Base-by-base conservation (phyloP, 805 yeast species). In the Candida ascalaphidarum region DNA sequence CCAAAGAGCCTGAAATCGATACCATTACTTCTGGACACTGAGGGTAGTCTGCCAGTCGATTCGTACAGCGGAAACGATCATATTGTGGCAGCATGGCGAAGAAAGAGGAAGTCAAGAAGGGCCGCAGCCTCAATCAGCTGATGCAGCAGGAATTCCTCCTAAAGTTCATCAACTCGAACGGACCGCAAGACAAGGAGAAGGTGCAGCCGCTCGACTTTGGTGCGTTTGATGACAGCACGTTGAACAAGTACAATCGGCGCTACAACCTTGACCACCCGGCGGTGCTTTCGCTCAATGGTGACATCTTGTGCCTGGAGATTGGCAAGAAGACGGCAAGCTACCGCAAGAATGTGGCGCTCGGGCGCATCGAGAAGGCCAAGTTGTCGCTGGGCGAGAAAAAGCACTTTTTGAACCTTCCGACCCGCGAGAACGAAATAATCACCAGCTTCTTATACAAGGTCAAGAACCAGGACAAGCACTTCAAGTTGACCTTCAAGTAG, bases 401-500 rank as follows among this genome's bases (percentile, higher is more conserved):
- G 31, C 96, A 89, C 52, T 84, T 88, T 41, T 43, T 66, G 37
- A 61, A 50, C 28, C 35, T 61, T 15, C 66, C 71, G 9, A 74
- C 76, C 3, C 76, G 82, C 41, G 98, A 89, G 46, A 75, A 79
- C 33, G 97, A 89, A 43, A 75, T 81, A 18, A 76, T 89, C 22
- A 84, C 95, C 21, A 86, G 82, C 44, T 92, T 89, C 49, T 64
- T 92, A 31, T 92, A 89, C 58, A 78, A 82, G 43, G 86, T 84
- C 29, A 76, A 75, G 45, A 79, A 84, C 46, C 83, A 82, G 43
- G 66, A 61, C 26, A 57, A 55, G 34, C 65, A 60, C 26, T 62
- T 62, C 38, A 61, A 61, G 42, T 46, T 56, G 27, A 28, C 33
- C 24, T 62, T 70, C 40, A 62, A 61, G 33, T 51, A 27, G 14